Evolutionary conservation across 2,329 filamentous ascomycete species (phyloP).

Genomic region (Cercospora sesami): DNA sequence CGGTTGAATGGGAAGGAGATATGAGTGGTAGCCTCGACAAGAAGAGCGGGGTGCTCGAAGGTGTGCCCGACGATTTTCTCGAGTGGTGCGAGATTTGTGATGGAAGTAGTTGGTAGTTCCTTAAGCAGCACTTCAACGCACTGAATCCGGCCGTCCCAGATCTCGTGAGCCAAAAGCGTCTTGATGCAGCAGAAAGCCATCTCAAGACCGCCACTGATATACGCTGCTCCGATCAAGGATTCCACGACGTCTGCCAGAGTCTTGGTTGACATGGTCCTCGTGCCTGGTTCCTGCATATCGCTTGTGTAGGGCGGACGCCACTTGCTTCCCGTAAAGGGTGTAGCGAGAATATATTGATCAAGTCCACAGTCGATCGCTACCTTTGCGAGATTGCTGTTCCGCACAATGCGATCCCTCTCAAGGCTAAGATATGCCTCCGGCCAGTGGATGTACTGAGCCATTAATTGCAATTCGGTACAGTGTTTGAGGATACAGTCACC

Average conservation of each 20-base stretch:
- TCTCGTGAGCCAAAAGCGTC: slow-evolving; percentile 62
- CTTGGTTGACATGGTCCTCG: slow-evolving; percentile 66
- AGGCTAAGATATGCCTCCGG: slow-evolving; percentile 74
- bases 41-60: slow-evolving; percentile 67
- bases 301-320: slow-evolving; percentile 69
- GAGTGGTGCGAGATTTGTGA: slow-evolving; percentile 52
- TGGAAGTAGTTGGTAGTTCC: slow-evolving; percentile 50
- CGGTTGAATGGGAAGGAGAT: slow-evolving; percentile 39
- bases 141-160: slow-evolving; percentile 23
- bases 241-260: slow-evolving; percentile 85
- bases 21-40: slow-evolving; percentile 81
- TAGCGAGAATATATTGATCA: slow-evolving; percentile 70
- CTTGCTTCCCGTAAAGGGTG: slow-evolving; percentile 65
- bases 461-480: slow-evolving; percentile 65
- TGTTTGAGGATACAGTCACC: slow-evolving; percentile 84
- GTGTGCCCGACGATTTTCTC: slow-evolving; percentile 69
- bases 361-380: slow-evolving; percentile 65
- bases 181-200: slow-evolving; percentile 65
- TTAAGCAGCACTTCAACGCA: slow-evolving; percentile 20
- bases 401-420: slow-evolving; percentile 66
- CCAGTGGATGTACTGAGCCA: slow-evolving; percentile 60
- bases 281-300: slow-evolving; percentile 52
- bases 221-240: slow-evolving; percentile 75
- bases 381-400: slow-evolving; percentile 70
- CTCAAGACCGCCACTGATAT: slow-evolving; percentile 64